Evolutionary conservation across 2,329 filamentous ascomycete species (phyloP).

Genomic region (Hortaea sp.): DNA sequence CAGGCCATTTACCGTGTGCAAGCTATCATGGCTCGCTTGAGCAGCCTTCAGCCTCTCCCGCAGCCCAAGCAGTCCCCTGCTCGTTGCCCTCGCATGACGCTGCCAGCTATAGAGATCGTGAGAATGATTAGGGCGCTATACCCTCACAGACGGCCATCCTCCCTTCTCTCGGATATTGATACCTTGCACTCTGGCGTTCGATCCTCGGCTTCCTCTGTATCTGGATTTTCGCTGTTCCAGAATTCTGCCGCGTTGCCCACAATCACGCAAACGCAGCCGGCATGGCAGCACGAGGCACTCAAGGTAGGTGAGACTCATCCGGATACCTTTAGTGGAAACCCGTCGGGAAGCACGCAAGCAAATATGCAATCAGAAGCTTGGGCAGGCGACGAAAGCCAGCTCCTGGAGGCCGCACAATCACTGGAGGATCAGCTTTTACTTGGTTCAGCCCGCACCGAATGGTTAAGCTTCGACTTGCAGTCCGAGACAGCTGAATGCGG

Average conservation of each 20-base stretch:
- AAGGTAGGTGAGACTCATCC: no score
- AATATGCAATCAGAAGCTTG: no score
- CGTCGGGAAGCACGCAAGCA: no score
- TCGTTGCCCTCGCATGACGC: constrained; percentile 2
- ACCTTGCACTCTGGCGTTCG: constrained; percentile 37
- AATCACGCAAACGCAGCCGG: constrained; percentile 1
- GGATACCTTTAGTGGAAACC: no score
- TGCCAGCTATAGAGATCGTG: constrained; percentile 67
- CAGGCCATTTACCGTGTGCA: constrained; percentile 60
- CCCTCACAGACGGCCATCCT: constrained; percentile 59
- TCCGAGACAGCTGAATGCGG: no score
- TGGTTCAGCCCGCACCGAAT: no score
- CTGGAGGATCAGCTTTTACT: no score
- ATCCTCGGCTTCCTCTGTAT: constrained; percentile 41
- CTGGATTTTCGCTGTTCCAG: constrained; percentile 41
- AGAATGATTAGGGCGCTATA: constrained; percentile 77
- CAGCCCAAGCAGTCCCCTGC: background rate
- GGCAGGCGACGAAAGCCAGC: no score
- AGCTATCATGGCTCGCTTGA: constrained; percentile 57
- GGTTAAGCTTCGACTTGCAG: no score
- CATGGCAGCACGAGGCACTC: background rate
- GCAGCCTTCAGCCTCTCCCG: constrained; percentile 16
- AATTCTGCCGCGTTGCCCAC: constrained; percentile 3
- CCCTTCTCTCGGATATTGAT: constrained; percentile 38
- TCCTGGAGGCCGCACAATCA: no score